These are phyloP conservation scores for Phaeosphaeria sp. DNA, from an alignment of 2,329 filamentous ascomycete species.

Conservation along the genomic window DNA sequence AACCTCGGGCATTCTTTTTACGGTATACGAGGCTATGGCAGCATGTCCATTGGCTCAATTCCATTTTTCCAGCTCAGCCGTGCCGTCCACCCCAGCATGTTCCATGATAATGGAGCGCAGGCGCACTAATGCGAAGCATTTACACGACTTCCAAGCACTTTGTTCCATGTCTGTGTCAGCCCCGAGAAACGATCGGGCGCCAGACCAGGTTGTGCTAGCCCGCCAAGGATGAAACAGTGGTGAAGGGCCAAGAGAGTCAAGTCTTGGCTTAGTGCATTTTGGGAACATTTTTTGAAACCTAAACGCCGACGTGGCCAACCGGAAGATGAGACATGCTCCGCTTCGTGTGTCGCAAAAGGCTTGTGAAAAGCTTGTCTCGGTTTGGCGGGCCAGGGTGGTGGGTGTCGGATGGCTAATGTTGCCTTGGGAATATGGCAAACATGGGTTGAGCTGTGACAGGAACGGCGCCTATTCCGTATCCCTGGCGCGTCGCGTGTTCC, in stretches of 20 bases:
- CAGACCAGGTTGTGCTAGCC: slow-evolving; percentile 27
- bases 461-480: slow-evolving; percentile 7
- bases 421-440: slow-evolving; percentile 20
- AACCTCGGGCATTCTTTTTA: neutral
- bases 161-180: slow-evolving; percentile 39
- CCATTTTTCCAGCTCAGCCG: slow-evolving; percentile 6
- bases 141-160: slow-evolving; percentile 11
- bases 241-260: slow-evolving; percentile 33
- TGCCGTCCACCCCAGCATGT: slow-evolving; percentile 14
- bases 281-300: slow-evolving; percentile 34
- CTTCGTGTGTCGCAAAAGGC: slow-evolving; percentile 28
- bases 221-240: slow-evolving; percentile 46
- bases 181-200: slow-evolving; percentile 10
- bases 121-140: neutral
- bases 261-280: slow-evolving; percentile 34
- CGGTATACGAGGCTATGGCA: neutral
- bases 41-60: slow-evolving; percentile 10
- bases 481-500: slow-evolving; percentile 12
- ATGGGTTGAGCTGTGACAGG: slow-evolving; percentile 3
- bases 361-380: slow-evolving; percentile 34
- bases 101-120: slow-evolving; percentile 3
- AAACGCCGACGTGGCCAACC: slow-evolving; percentile 32
- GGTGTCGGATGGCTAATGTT: slow-evolving; percentile 22
- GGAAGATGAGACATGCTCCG: slow-evolving; percentile 16
- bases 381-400: slow-evolving; percentile 19